phyloP scores from a whole-genome alignment of 1,284 basidiomycete species.

The Ceratobasidium sp. region DNA sequence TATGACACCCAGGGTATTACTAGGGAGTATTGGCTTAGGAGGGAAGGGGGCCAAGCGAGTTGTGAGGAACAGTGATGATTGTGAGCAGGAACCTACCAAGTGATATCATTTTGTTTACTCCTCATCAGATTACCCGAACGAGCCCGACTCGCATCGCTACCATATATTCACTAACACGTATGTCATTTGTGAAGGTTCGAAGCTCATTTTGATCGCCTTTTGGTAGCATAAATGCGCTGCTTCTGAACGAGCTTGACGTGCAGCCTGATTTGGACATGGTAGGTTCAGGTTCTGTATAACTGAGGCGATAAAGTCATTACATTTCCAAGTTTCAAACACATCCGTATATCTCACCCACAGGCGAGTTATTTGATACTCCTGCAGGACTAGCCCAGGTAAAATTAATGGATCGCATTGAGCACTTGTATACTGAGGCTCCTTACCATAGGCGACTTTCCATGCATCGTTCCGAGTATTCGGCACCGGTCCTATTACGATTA shows the following conservation, averaged over 20 bases:
- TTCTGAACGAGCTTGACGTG: conserved; percentile 37
- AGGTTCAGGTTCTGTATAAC: background rate
- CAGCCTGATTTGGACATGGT: conserved; percentile 42
- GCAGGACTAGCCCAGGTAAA: conserved; percentile 34
- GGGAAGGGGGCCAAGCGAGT: conserved; percentile 16
- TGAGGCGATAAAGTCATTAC: background rate
- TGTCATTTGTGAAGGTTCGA: background rate
- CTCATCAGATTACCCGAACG: conserved; percentile 35
- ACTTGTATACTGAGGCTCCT: background rate
- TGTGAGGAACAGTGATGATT: conserved; percentile 38
- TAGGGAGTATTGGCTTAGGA: conserved; percentile 35
- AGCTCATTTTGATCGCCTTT: background rate
- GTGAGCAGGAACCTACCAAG: background rate
- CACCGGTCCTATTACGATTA: conserved; percentile 40
- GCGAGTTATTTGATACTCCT: background rate
- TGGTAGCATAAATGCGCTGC: conserved; percentile 30
- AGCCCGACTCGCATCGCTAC: conserved; percentile 39
- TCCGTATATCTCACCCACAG: conserved; percentile 37
- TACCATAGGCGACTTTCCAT: conserved; percentile 38
- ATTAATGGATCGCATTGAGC: too few relatives aligned
- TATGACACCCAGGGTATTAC: conserved; percentile 39
- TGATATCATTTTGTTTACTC: background rate
- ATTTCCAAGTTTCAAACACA: conserved; percentile 40
- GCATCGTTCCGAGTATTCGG: conserved; percentile 40
- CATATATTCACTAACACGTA: conserved; percentile 39